These are phyloP conservation scores for Candida xyloterini DNA, from an alignment of 805 yeast genomes.

Conservation along the genomic window DNA sequence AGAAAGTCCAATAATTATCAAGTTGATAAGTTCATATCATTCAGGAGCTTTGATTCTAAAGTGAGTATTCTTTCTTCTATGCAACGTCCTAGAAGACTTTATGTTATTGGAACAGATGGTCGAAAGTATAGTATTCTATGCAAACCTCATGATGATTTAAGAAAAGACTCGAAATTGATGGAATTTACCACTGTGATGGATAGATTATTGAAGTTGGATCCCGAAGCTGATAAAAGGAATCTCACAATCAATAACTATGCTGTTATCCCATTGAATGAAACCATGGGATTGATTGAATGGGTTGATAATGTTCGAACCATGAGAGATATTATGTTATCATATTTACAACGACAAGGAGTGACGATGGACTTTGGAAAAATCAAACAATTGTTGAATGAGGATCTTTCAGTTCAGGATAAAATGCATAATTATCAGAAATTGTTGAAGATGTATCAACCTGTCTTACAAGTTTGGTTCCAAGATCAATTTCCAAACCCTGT, in stretches of 20 bases:
- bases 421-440: conserved; percentile 36
- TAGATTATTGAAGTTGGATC: conserved; percentile 59
- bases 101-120: conserved; percentile 76
- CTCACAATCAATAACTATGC: conserved; percentile 77
- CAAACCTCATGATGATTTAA: conserved; percentile 83
- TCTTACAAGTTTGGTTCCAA: conserved; percentile 81
- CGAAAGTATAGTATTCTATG: conserved; percentile 70
- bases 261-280: conserved; percentile 83
- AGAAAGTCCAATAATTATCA: conserved; percentile 21
- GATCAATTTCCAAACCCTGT: conserved; percentile 88
- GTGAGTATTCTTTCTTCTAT: conserved; percentile 76
- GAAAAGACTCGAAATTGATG: conserved; percentile 94
- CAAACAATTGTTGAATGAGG: conserved; percentile 25
- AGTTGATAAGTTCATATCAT: conserved; percentile 41
- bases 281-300: conserved; percentile 88
- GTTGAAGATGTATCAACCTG: conserved; percentile 52
- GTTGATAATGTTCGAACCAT: conserved; percentile 74
- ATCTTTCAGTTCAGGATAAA: conserved; percentile 29
- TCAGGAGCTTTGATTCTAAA: conserved; percentile 58
- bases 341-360: conserved; percentile 25
- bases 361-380: conserved; percentile 29
- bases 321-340: conserved; percentile 50
- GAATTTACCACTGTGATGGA: conserved; percentile 88
- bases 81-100: conserved; percentile 81
- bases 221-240: conserved; percentile 70